Percentiles rank a stretch among this genome's conserved stretches.
Conservation (phyloP, 345 rosid genomes). For the Barbarea vulgaris region DNA sequence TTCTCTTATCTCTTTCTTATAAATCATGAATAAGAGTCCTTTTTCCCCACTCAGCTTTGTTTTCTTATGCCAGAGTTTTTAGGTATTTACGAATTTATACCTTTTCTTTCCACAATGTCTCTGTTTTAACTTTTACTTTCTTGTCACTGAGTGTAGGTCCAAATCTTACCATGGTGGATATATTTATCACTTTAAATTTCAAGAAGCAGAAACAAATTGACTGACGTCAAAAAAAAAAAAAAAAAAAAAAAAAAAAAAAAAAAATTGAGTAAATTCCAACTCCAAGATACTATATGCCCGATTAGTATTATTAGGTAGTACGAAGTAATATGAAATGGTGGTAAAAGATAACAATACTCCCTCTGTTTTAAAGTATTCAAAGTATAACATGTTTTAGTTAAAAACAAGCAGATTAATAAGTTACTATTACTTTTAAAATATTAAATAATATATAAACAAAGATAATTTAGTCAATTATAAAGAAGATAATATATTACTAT, state of each 20-base stretch:
- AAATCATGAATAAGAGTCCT: constrained; percentile 5
- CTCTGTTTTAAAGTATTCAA: too few species aligned
- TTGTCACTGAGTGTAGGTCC: constrained; percentile 4
- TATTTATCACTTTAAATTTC: neutral
- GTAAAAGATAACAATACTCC: neutral
- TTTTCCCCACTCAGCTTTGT: constrained; percentile 26
- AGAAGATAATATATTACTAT: too few species aligned
- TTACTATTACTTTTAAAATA: too few species aligned
- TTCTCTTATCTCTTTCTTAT: constrained; percentile 11
- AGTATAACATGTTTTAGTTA: too few species aligned
- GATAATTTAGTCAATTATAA: too few species aligned
- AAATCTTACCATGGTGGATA: constrained; percentile 9
- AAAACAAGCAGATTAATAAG: too few species aligned
- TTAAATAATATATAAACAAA: too few species aligned
- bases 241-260: too few species aligned
- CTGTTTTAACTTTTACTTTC: constrained; percentile 20
- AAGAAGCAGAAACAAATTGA: neutral
- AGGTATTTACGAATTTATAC: constrained; percentile 14
- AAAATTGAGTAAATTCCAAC: neutral
- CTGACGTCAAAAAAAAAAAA: too few species aligned
- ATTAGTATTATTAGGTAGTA: too few species aligned
- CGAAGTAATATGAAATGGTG: neutral
- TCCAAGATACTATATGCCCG: neutral
- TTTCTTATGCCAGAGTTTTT: constrained; percentile 12
- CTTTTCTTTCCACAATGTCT: constrained; percentile 18